phyloP scores from a whole-genome alignment of 2,329 filamentous ascomycete genomes.

The Bipolaris zeicola region DNA sequence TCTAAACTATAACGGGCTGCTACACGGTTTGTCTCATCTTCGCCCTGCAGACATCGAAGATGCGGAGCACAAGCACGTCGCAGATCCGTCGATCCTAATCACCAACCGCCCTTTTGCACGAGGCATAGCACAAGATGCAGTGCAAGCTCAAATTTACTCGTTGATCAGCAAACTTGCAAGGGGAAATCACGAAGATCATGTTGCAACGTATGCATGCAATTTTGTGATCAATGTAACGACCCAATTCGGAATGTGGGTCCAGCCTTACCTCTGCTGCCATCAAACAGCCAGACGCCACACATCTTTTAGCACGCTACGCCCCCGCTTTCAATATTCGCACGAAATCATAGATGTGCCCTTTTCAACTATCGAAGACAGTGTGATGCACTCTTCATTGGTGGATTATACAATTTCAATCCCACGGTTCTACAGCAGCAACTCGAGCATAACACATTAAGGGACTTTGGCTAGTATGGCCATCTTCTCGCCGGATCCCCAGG shows the following conservation, averaged over 20 bases:
- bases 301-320: background rate
- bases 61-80: background rate
- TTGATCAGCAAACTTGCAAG: background rate
- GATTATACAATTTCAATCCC: background rate
- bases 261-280: background rate
- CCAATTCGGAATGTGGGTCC: background rate
- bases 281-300: background rate
- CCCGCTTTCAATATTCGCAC: background rate
- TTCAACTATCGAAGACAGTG: background rate
- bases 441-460: background rate
- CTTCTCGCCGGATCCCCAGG: constrained; percentile 1
- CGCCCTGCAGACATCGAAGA: background rate
- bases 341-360: background rate
- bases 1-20: background rate
- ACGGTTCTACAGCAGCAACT: background rate
- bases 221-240: background rate
- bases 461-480: background rate
- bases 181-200: background rate
- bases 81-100: background rate
- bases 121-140: background rate
- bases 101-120: background rate
- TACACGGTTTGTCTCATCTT: background rate
- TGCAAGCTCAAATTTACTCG: background rate
- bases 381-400: background rate
- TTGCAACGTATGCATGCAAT: background rate